A percentile compares a stretch with the other conserved stretches of the same genome.
These are phyloP conservation scores for Halophytophthora batemanensis DNA, from an alignment of 352 stramenopile species.

Conservation along the genomic window DNA sequence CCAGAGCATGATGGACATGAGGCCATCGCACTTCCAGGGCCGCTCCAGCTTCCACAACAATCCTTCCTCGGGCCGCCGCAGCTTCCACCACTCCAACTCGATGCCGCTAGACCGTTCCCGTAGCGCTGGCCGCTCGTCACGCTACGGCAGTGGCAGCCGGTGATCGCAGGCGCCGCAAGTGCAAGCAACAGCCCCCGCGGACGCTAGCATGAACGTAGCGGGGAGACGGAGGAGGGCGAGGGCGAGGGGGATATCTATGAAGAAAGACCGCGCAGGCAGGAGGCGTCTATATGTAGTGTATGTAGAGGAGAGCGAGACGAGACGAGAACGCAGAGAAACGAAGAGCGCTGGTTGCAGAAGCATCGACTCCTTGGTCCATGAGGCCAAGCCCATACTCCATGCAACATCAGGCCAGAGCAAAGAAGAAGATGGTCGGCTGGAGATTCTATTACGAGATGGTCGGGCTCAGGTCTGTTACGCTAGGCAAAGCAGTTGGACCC, in stretches of 20 bases:
- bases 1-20: constrained; percentile 60
- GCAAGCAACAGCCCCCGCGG: constrained; percentile 4
- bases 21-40: constrained; percentile 31
- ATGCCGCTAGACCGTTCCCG: constrained; percentile 53
- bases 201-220: constrained; percentile 6
- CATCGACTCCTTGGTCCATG: too few relatives aligned
- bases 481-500: too few relatives aligned
- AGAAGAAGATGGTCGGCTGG: too few relatives aligned
- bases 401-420: too few relatives aligned
- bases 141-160: constrained; percentile 31
- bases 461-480: too few relatives aligned
- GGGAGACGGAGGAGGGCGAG: background rate
- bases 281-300: constrained; percentile 18
- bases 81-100: constrained; percentile 50
- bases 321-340: constrained; percentile 4
- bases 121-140: constrained; percentile 39
- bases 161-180: constrained; percentile 9
- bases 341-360: constrained; percentile 23
- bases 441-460: too few relatives aligned
- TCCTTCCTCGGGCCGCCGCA: constrained; percentile 20
- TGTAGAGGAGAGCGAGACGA: constrained; percentile 25
- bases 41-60: constrained; percentile 46
- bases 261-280: background rate
- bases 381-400: too few relatives aligned
- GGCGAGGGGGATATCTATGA: too few relatives aligned